These are phyloP conservation scores for Phyllosticta citriasiana DNA, from an alignment of 2,329 filamentous ascomycete species.

Conservation along the genomic window DNA sequence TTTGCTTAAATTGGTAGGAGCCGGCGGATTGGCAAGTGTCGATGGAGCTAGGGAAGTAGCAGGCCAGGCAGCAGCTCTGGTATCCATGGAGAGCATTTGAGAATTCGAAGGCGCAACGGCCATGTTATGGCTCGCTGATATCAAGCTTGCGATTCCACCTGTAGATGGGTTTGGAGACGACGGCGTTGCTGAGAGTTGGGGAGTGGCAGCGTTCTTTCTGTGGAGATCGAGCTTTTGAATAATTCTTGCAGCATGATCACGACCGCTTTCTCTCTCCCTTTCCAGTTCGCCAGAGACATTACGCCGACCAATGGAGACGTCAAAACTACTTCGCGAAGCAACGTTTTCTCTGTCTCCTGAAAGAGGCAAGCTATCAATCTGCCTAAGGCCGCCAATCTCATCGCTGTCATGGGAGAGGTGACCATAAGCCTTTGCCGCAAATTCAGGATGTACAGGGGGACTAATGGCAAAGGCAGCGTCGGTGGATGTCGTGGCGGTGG, in stretches of 20 bases:
- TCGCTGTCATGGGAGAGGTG: constrained; percentile 46
- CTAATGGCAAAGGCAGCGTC: constrained; percentile 87
- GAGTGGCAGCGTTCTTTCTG: constrained; percentile 59
- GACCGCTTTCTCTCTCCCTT: constrained; percentile 55
- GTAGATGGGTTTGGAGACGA: constrained; percentile 17
- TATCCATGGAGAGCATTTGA: constrained; percentile 26
- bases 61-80: constrained; percentile 31
- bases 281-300: constrained; percentile 48
- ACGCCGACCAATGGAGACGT: constrained; percentile 45
- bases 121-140: constrained; percentile 55
- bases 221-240: constrained; percentile 90
- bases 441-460: constrained; percentile 77
- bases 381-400: constrained; percentile 46
- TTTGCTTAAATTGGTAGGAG: constrained; percentile 77
- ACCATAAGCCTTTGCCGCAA: constrained; percentile 72
- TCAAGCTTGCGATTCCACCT: constrained; percentile 70
- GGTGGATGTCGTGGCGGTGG: constrained; percentile 32
- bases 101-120: constrained; percentile 5
- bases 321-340: constrained; percentile 58
- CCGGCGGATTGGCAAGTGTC: constrained; percentile 74
- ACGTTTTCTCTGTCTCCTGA: constrained; percentile 45
- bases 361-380: constrained; percentile 54
- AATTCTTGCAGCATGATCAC: constrained; percentile 76
- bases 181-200: constrained; percentile 27
- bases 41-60: constrained; percentile 64